Base-by-base conservation (phyloP, 768 basidiomycete species). In the Trametes cinnabarina region DNA sequence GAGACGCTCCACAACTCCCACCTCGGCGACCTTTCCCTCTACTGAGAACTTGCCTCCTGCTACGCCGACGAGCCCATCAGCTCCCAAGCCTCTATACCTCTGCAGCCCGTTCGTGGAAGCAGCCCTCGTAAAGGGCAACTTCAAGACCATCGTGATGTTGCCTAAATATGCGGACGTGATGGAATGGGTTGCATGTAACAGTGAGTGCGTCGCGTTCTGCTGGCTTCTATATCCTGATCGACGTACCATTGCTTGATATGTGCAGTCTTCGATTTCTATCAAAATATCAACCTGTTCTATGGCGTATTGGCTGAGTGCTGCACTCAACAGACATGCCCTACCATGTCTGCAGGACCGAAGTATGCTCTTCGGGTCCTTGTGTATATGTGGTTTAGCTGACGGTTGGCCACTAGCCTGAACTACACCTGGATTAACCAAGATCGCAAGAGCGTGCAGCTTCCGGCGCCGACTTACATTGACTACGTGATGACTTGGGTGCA, bases 401-500 rank as follows among this genome's bases (percentile, higher is more conserved):
- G 15, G 5, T 6, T 9, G 1, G 14, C 5, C 30, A 12, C 0
- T 63, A 97, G 94, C 32, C 76, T 97, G 68, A 94, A 92, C 72
- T 98, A 97, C 74, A 87, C 87, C 1, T 98, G 96, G 96, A 87
- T 90, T 57, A 95, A 92, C 68, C 89, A 92, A 66, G 90, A 87
- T 67, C 90, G 94, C 57, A 92, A 93, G 69, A 87, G 88, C 59
- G 87, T 94, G 23, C 79, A 88, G 62, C 79, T 98, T 0, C 87
- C 96, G 1, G 96, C 96, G 14, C 94, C 96, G 6, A 95, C 92
- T 1, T 98, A 98, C 73, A 93, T 98, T 66, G 96, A 98, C 77
- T 96, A 92, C 62, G 96, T 98, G 66, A 94, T 98, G 89, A 93
- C 94, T 4, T 94, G 93, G 79, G 84, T 97, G 25, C 96, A 98